Conservation (phyloP, 805 yeast species). For the Brettanomyces sp. region DNA sequence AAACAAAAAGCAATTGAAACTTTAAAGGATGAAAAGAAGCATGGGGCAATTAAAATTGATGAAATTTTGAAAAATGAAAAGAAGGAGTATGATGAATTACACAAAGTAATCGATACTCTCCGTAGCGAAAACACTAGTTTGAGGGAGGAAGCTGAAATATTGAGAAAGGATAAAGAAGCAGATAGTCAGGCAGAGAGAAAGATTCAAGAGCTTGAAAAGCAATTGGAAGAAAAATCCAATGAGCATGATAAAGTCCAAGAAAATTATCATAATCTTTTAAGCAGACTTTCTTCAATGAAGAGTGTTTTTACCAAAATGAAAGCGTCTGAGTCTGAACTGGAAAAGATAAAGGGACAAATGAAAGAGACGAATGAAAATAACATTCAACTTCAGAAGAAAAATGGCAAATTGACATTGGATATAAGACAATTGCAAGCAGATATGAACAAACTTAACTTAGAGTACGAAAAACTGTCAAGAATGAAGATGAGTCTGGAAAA, state of each 20-base stretch:
- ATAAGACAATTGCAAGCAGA: slow-evolving; percentile 19
- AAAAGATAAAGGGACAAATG: slow-evolving; percentile 35
- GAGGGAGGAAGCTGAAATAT: not conserved
- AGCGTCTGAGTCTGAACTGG: slow-evolving; percentile 56
- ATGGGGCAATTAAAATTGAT: not conserved
- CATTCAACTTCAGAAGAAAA: not conserved
- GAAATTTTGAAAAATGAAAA: not conserved
- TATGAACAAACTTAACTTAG: slow-evolving; percentile 36
- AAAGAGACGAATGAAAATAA: slow-evolving; percentile 20
- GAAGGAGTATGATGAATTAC: no score
- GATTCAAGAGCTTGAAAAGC: slow-evolving; percentile 5
- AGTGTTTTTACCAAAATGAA: slow-evolving; percentile 66
- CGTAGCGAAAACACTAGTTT: no score
- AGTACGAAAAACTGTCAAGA: slow-evolving; percentile 41
- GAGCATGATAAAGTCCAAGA: slow-evolving; percentile 52
- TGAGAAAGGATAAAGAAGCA: not conserved
- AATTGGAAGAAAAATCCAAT: slow-evolving; percentile 28
- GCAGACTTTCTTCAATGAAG: slow-evolving; percentile 64
- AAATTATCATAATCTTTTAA: slow-evolving; percentile 53
- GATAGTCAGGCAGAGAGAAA: not conserved
- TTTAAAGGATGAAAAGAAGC: slow-evolving; percentile 1
- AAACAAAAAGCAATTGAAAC: not conserved
- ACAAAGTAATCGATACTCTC: no score
- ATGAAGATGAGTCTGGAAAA: slow-evolving; percentile 30
- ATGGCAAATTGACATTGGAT: not conserved